Evolutionary conservation across 768 basidiomycete genomes (phyloP).

Genomic region (Suillus hirtellus): DNA sequence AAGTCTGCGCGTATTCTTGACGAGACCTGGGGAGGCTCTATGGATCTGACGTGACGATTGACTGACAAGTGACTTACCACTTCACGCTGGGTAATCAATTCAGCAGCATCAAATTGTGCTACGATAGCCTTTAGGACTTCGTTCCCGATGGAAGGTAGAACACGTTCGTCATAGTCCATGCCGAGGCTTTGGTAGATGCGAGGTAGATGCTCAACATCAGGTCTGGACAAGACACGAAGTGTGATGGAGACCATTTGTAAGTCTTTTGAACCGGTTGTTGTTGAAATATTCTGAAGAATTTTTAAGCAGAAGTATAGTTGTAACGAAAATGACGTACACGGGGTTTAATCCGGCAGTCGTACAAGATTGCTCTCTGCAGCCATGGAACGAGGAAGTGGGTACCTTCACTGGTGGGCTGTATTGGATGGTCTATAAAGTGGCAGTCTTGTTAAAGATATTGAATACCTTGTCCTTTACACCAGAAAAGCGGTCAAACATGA

Average conservation of each 20-base stretch:
- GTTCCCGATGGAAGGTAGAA: conserved; percentile 95
- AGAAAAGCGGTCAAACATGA: conserved; percentile 97
- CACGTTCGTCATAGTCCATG: conserved; percentile 96
- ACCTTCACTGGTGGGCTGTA: conserved; percentile 84
- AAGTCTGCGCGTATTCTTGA: conserved; percentile 91
- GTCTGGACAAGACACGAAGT: conserved; percentile 91
- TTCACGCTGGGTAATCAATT: conserved; percentile 96
- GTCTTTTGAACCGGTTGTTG: conserved; percentile 97
- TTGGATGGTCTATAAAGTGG: conserved; percentile 10
- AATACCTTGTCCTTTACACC: conserved; percentile 82
- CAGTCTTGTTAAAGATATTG: neutral
- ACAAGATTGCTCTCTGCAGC: conserved; percentile 94
- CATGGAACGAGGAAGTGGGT: conserved; percentile 96
- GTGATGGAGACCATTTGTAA: conserved; percentile 99
- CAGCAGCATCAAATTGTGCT: conserved; percentile 96
- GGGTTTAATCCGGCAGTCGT: conserved; percentile 97
- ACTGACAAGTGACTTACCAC: conserved; percentile 57
- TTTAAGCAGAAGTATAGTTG: conserved; percentile 10
- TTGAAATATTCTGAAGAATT: conserved; percentile 83
- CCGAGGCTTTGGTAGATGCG: conserved; percentile 96
- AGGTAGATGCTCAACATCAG: conserved; percentile 83
- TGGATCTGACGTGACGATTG: neutral
- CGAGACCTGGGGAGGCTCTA: conserved; percentile 59
- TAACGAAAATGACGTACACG: conserved; percentile 52
- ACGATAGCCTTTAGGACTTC: conserved; percentile 98